These are phyloP conservation scores for Ogataea ramenticola DNA, from an alignment of 805 yeast species.

Conservation along the genomic window DNA sequence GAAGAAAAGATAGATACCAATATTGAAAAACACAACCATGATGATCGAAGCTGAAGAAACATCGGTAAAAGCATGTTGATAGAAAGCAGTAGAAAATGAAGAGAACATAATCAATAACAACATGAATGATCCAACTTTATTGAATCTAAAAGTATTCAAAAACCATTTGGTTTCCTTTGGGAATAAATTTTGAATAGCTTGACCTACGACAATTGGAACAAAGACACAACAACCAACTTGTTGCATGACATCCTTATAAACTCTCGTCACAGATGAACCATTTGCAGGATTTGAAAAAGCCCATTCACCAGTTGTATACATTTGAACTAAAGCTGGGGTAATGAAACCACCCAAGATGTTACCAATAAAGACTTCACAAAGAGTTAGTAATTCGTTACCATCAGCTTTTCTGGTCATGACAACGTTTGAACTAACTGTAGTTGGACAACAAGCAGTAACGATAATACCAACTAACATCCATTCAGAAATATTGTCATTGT, in stretches of 20 bases:
- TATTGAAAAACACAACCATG: constrained; percentile 74
- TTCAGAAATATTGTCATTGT: constrained; percentile 51
- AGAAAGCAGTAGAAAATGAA: constrained; percentile 82
- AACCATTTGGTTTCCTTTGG: constrained; percentile 61
- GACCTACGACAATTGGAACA: constrained; percentile 85
- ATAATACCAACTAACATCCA: constrained; percentile 80
- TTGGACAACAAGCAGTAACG: constrained; percentile 82
- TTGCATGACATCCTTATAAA: constrained; percentile 76
- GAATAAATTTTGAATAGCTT: constrained; percentile 62
- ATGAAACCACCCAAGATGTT: constrained; percentile 80
- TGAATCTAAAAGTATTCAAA: constrained; percentile 47
- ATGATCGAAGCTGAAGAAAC: constrained; percentile 51
- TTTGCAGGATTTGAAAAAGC: constrained; percentile 74
- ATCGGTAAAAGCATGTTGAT: constrained; percentile 65
- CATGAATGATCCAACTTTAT: constrained; percentile 75
- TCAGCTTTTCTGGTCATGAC: constrained; percentile 85
- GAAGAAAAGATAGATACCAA: constrained; percentile 73
- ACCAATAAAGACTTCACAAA: constrained; percentile 82
- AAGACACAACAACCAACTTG: constrained; percentile 78
- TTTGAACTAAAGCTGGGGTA: constrained; percentile 77
- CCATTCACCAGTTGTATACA: constrained; percentile 57
- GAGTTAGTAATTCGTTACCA: constrained; percentile 68
- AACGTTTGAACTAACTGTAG: constrained; percentile 87
- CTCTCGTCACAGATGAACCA: constrained; percentile 42
- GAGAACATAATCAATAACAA: constrained; percentile 51